Conservation (phyloP, 1,139 yeast species). For the Hemisphaericaspora lyxosophila region DNA sequence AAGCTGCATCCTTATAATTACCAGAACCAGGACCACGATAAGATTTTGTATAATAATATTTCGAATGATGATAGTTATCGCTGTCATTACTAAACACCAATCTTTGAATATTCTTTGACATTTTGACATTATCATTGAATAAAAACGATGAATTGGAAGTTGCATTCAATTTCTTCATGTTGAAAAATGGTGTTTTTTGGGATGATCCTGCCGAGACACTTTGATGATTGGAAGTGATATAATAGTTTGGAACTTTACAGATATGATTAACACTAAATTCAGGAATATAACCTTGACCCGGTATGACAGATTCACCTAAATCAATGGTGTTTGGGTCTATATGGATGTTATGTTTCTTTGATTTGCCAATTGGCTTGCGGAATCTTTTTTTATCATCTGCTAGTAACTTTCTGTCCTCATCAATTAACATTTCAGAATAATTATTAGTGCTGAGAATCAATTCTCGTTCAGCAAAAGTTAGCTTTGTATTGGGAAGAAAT, state of each 20-base stretch:
- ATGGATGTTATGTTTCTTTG: conserved; percentile 31
- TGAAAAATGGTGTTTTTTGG: conserved; percentile 12
- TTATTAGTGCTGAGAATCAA: conserved; percentile 30
- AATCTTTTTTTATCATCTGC: conserved; percentile 12
- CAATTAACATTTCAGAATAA: conserved; percentile 23
- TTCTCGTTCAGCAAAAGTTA: conserved; percentile 33
- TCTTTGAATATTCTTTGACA: conserved; percentile 38
- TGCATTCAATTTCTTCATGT: conserved; percentile 19
- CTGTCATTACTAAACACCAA: conserved; percentile 37
- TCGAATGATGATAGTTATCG: conserved; percentile 35
- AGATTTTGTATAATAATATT: conserved; percentile 41
- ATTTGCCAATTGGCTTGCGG: conserved; percentile 32
- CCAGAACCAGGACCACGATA: conserved; percentile 51
- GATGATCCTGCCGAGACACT: conserved; percentile 15
- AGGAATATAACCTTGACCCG: conserved; percentile 48
- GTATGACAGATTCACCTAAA: conserved; percentile 40
- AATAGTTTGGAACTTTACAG: conserved; percentile 47
- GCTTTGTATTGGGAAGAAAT: conserved; percentile 30
- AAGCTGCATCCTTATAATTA: conserved; percentile 46
- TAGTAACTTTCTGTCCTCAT: conserved; percentile 11
- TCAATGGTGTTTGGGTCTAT: conserved; percentile 44
- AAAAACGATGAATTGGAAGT: conserved; percentile 24
- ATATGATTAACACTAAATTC: conserved; percentile 43
- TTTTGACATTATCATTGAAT: conserved; percentile 22
- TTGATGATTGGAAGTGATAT: conserved; percentile 31